phyloP scores from a whole-genome alignment of 345 rosid species.

The Eucalyptus tenuipes region DNA sequence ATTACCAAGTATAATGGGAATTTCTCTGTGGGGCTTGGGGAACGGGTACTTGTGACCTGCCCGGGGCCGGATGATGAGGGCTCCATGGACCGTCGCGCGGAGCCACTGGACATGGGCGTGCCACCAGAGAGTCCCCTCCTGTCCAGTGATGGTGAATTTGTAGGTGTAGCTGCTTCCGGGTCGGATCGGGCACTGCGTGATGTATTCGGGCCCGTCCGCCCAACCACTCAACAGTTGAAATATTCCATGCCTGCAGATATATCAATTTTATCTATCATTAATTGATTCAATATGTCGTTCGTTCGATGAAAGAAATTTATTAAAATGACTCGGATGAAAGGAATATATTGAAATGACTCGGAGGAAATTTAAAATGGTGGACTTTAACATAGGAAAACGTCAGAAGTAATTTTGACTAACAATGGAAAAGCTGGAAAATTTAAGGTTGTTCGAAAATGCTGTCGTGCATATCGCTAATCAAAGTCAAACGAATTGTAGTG shows the following conservation, averaged over 20 bases:
- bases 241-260: slow-evolving; percentile 58
- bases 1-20: slow-evolving; percentile 65
- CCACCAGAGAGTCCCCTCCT: slow-evolving; percentile 97
- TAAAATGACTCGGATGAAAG: background rate
- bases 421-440: background rate
- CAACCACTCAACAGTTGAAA: slow-evolving; percentile 52
- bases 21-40: slow-evolving; percentile 60
- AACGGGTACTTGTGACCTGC: slow-evolving; percentile 56
- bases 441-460: background rate
- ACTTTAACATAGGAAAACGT: background rate
- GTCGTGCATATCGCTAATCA: background rate
- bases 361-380: background rate
- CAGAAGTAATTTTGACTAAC: background rate
- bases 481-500: background rate
- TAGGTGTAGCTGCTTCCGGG: slow-evolving; percentile 64
- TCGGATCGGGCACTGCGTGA: slow-evolving; percentile 73
- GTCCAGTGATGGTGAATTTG: slow-evolving; percentile 43
- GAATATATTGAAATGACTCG: too few species aligned
- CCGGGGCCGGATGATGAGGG: slow-evolving; percentile 64
- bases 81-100: slow-evolving; percentile 87
- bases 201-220: slow-evolving; percentile 83
- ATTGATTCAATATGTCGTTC: background rate
- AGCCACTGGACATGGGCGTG: slow-evolving; percentile 65
- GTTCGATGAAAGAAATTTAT: background rate
- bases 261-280: background rate